These are phyloP conservation scores for Cucumis hystrix DNA, from an alignment of 306 rosid species.

Conservation along the genomic window DNA sequence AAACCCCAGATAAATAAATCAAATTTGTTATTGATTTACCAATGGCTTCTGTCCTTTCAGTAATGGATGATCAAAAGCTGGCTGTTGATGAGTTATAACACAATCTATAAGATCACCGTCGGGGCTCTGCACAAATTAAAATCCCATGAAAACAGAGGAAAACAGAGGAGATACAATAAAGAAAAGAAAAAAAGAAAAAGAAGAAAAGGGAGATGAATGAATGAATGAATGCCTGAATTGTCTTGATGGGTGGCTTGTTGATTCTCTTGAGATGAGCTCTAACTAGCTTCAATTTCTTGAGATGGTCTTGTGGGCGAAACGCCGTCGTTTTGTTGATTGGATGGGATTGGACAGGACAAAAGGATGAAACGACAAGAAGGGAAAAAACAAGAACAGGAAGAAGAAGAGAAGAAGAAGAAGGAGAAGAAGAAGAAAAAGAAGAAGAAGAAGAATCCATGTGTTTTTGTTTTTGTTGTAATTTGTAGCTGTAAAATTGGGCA, in stretches of 20 bases:
- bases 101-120: conserved; percentile 82
- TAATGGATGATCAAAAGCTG: conserved; percentile 87
- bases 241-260: conserved; percentile 64
- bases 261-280: conserved; percentile 45
- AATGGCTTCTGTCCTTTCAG: conserved; percentile 60
- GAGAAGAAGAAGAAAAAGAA: too few relatives aligned
- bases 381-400: neutral
- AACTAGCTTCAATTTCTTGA: conserved; percentile 33
- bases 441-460: conserved; percentile 7
- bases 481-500: neutral
- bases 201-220: neutral
- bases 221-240: conserved; percentile 45
- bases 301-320: conserved; percentile 34
- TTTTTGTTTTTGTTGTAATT: neutral
- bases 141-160: conserved; percentile 10
- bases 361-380: conserved; percentile 15
- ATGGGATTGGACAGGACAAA: conserved; percentile 36
- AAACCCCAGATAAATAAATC: neutral
- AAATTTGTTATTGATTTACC: conserved; percentile 20
- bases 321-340: conserved; percentile 31
- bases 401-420: conserved; percentile 4
- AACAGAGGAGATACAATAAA: neutral
- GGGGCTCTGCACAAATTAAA: neutral
- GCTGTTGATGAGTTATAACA: conserved; percentile 59
- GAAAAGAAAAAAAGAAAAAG: neutral